These are phyloP conservation scores for Cajanus cajan DNA, from an alignment of 306 rosid genomes.

Conservation along the genomic window DNA sequence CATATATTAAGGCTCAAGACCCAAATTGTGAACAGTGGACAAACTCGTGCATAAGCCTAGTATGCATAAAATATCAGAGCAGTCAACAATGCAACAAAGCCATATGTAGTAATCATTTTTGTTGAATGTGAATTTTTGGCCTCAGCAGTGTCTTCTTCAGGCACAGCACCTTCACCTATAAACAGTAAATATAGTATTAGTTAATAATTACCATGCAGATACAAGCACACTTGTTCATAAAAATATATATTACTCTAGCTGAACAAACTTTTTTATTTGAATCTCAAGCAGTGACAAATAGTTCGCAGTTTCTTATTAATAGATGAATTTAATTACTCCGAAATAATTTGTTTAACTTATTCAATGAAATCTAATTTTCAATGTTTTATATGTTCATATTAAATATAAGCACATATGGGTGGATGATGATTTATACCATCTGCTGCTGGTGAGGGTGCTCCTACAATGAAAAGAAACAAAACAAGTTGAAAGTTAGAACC, in stretches of 20 bases:
- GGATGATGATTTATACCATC: background rate
- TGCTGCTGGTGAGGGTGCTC: background rate
- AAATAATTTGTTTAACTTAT: background rate
- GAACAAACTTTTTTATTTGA: background rate
- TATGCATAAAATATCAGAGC: conserved; percentile 26
- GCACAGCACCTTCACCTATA: background rate
- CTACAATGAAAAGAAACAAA: background rate
- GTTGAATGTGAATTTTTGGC: background rate
- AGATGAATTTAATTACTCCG: background rate
- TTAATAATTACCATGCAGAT: background rate
- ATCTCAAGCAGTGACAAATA: background rate
- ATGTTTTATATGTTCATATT: background rate
- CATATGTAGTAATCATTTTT: conserved; percentile 31
- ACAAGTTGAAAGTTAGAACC: conserved; percentile 4
- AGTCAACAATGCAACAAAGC: conserved; percentile 28
- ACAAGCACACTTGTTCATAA: background rate
- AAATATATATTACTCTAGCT: background rate
- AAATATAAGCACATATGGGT: background rate
- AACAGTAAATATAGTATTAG: background rate
- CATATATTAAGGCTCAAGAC: background rate
- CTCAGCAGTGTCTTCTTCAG: background rate
- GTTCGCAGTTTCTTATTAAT: background rate
- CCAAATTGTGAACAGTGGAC: background rate
- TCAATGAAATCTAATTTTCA: background rate
- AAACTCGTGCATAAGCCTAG: background rate